phyloP scores from a whole-genome alignment of 2,329 filamentous ascomycete species.

The Fonsecaea nubica region DNA sequence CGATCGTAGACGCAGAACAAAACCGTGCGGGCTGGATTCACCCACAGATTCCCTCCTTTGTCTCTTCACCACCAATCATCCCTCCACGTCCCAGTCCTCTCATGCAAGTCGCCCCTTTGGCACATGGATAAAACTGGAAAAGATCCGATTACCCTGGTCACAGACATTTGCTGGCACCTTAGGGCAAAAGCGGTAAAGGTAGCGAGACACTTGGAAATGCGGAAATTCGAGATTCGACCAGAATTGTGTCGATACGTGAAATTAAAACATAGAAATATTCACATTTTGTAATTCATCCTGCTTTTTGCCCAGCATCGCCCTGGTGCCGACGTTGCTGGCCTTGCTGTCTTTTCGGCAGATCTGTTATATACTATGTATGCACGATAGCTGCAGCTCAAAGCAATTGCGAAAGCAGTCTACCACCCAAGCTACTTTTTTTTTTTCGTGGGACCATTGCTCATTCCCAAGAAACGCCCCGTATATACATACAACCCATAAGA shows the following conservation, averaged over 20 bases:
- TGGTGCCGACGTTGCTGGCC: not conserved
- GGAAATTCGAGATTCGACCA: not conserved
- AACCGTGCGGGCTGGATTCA: not conserved
- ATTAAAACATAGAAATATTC: not conserved
- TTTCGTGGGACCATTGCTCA: not conserved
- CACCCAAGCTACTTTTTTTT: constrained; percentile 11
- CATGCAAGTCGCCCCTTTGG: constrained; percentile 10
- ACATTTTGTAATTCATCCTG: not conserved
- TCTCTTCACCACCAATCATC: constrained; percentile 17
- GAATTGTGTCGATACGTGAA: no score
- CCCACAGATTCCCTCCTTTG: not conserved
- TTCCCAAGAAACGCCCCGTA: not conserved
- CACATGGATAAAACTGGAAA: constrained; percentile 4
- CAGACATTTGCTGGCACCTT: constrained; percentile 3
- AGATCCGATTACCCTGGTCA: not conserved
- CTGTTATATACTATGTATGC: constrained; percentile 3
- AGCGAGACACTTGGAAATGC: not conserved
- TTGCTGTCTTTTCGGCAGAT: not conserved
- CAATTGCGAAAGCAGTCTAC: constrained; percentile 20
- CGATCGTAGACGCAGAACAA: constrained; percentile 3
- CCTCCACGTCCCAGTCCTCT: constrained; percentile 6
- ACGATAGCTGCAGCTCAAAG: not conserved
- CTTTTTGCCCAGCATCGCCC: not conserved
- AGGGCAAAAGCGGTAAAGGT: constrained; percentile 11
- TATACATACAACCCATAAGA: not conserved